Conservation (phyloP, 2,329 filamentous ascomycete genomes). For the Colletotrichum eleusines region DNA sequence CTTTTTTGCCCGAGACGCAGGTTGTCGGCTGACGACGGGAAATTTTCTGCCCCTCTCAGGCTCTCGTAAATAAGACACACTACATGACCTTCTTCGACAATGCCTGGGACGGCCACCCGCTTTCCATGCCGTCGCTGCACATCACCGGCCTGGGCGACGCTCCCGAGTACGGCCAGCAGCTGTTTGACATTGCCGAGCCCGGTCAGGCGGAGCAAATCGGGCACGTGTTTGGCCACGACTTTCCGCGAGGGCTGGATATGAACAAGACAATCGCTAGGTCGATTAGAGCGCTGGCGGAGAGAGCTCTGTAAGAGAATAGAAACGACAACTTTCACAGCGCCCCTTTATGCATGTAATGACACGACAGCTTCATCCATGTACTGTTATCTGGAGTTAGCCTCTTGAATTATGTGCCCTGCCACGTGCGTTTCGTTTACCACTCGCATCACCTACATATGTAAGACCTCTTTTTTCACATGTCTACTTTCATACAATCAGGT, state of each 20-base stretch:
- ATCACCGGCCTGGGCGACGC: slow-evolving; percentile 18
- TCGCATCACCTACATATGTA: no score
- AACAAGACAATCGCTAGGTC: neutral
- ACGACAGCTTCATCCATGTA: no score
- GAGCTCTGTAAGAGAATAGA: neutral
- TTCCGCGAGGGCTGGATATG: neutral
- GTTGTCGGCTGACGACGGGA: neutral
- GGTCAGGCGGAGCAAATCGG: slow-evolving; percentile 4
- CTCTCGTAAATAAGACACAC: neutral
- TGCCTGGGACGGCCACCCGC: slow-evolving; percentile 19
- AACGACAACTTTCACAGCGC: neutral
- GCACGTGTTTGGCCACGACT: neutral
- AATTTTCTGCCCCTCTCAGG: neutral
- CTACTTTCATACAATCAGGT: no score
- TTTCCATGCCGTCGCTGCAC: slow-evolving; percentile 22
- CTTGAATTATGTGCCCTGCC: no score
- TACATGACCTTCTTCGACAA: slow-evolving; percentile 18
- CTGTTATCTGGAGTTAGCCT: no score
- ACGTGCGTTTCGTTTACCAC: no score
- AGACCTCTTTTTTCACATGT: no score
- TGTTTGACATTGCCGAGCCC: slow-evolving; percentile 21
- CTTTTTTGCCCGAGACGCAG: neutral
- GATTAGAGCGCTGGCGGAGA: neutral
- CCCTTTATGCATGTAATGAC: neutral
- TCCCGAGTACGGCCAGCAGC: slow-evolving; percentile 20